Conservation (phyloP, 306 rosid species). For the Rubus idaeus region DNA sequence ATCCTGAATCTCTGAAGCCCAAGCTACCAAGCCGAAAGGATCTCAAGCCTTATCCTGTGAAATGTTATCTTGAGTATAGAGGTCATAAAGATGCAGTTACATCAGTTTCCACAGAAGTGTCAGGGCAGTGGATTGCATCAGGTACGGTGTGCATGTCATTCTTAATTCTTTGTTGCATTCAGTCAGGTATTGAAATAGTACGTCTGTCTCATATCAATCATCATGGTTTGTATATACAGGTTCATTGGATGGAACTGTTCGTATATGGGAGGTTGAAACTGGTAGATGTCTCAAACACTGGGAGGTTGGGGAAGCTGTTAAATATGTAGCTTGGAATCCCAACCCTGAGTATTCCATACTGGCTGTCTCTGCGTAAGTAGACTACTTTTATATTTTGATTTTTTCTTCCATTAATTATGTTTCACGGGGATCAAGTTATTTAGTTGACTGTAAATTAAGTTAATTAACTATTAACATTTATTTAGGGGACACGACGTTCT, state of each 20-base stretch:
- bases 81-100: conserved; percentile 86
- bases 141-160: conserved; percentile 45
- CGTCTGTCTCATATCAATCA: conserved; percentile 20
- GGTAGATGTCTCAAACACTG: conserved; percentile 82
- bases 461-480: not conserved
- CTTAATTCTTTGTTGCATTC: conserved; percentile 18
- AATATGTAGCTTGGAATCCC: conserved; percentile 92
- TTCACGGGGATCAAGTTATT: conserved; percentile 3
- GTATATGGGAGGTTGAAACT: conserved; percentile 90
- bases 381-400: conserved; percentile 12
- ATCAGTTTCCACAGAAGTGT: conserved; percentile 72
- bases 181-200: not conserved
- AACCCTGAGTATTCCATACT: conserved; percentile 57
- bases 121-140: conserved; percentile 98
- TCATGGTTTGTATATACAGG: conserved; percentile 43
- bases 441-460: conserved; percentile 15
- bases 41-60: conserved; percentile 79
- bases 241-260: conserved; percentile 88
- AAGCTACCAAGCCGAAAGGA: conserved; percentile 84
- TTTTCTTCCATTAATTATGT: not conserved
- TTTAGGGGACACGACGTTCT: conserved; percentile 77
- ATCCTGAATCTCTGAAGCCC: conserved; percentile 92
- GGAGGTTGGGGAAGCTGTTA: conserved; percentile 78
- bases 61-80: conserved; percentile 77
- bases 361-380: conserved; percentile 71